Conservation (phyloP, 1,139 yeast genomes). For the Saccharomyces hybrid region DNA sequence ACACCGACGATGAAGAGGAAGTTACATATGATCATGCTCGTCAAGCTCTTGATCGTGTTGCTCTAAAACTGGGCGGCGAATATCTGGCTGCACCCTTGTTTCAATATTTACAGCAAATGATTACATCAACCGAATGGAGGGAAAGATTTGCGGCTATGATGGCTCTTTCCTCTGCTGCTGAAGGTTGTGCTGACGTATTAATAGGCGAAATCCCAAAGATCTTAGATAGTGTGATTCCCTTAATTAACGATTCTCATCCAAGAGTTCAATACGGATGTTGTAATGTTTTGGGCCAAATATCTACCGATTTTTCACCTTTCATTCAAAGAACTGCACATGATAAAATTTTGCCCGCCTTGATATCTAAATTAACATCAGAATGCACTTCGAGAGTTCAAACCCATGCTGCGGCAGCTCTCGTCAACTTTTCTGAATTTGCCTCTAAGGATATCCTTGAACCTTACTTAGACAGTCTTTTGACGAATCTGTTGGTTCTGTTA, state of each 20-base stretch:
- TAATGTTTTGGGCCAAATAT: slow-evolving; percentile 93
- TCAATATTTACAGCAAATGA: slow-evolving; percentile 78
- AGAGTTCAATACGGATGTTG: slow-evolving; percentile 97
- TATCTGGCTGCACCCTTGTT: slow-evolving; percentile 79
- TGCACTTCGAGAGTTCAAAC: slow-evolving; percentile 91
- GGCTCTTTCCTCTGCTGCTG: slow-evolving; percentile 96
- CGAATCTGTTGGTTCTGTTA: slow-evolving; percentile 64
- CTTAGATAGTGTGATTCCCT: slow-evolving; percentile 76
- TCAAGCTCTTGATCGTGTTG: slow-evolving; percentile 83
- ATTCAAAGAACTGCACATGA: slow-evolving; percentile 78
- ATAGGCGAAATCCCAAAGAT: slow-evolving; percentile 75
- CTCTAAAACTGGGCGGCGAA: slow-evolving; percentile 77
- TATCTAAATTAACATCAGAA: slow-evolving; percentile 62
- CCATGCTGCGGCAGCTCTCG: slow-evolving; percentile 97
- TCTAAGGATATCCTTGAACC: slow-evolving; percentile 83
- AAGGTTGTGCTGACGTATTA: slow-evolving; percentile 89
- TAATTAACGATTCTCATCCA: slow-evolving; percentile 74
- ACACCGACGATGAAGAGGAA: slow-evolving; percentile 78
- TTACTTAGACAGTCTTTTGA: slow-evolving; percentile 70
- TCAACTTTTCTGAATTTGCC: slow-evolving; percentile 90
- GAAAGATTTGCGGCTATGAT: slow-evolving; percentile 94
- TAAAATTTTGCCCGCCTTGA: slow-evolving; percentile 78
- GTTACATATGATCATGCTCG: slow-evolving; percentile 87
- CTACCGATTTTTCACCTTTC: slow-evolving; percentile 91
- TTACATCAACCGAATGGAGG: slow-evolving; percentile 73